Base-by-base conservation (phyloP, 306 rosid species). In the Pachyrhizus erosus region DNA sequence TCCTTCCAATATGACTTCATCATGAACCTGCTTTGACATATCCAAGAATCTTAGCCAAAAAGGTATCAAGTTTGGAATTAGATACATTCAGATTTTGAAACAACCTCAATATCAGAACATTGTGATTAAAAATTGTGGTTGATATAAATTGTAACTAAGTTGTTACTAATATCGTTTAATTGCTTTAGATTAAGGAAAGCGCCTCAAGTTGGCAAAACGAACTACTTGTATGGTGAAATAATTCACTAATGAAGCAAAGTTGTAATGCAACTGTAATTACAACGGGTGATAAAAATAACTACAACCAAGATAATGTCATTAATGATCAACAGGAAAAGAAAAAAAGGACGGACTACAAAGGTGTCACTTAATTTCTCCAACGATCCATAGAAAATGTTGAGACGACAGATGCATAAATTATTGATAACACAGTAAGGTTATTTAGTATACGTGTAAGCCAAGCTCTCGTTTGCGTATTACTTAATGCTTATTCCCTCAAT, bases 1-100 rank as follows among this genome's bases (percentile, higher is more conserved):
- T 73, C 99, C 99, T 91, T 96, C 99, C 87, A 96, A 85, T 73
- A 96, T 96, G 73, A 93, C 97, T 89, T 96, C 98, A 84, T 96
- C 99, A 78, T 91, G 98, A 78, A 96, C 97, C 99, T 96, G 88
- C 27, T 45, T 80, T 66, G 75, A 15, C 24, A 84, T n/a, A 29
- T 70, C 57, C 74, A 70, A 45, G 65, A 80, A 61, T 14, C 45
- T 68, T 83, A 37, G 70, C 6, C 2, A 77, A 76, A 77, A 64
- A 21, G 27, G 27, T 73, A 73, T 15, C 40, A 69, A 73, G 55
- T 43, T 31, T 23, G 18, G 75, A 39, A 70, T 52, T 24, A 12
- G 43, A 77, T 33, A n/a, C 58, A 51, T 51, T 52, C 66, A 31
- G 55, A 76, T 39, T 39, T 46, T 70, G 42, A 52, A 58, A 31